Conservation (phyloP, 2,329 filamentous ascomycete species). For the Fusarium multiceps region DNA sequence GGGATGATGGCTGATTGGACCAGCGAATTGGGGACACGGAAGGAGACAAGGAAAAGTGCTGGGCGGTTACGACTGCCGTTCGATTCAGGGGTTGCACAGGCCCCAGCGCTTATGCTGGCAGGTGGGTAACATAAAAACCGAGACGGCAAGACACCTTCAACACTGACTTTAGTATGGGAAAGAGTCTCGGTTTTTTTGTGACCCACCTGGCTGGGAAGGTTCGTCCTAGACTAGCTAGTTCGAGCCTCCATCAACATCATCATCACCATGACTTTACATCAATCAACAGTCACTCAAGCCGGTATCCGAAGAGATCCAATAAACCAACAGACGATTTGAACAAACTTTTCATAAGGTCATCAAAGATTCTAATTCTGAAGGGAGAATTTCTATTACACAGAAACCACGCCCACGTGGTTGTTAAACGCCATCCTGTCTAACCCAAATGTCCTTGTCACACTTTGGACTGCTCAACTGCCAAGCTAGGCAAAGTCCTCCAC, state of each 20-base stretch:
- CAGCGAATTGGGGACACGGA: slow-evolving; percentile 20
- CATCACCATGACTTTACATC: not conserved
- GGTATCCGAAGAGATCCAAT: not conserved
- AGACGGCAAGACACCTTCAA: too few relatives aligned
- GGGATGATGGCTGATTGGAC: not conserved
- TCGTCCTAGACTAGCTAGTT: not conserved
- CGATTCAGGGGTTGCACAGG: slow-evolving; percentile 13
- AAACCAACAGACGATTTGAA: not conserved
- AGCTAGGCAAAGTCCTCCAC: not conserved
- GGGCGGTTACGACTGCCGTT: slow-evolving; percentile 11
- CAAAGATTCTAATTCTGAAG: slow-evolving; percentile 5
- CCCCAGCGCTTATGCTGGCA: slow-evolving; percentile 22
- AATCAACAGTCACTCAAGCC: not conserved
- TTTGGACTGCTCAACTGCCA: not conserved
- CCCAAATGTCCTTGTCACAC: not conserved
- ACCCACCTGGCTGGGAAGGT: too few relatives aligned
- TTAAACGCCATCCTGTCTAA: slow-evolving; percentile 20
- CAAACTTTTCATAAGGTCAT: not conserved
- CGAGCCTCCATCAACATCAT: not conserved
- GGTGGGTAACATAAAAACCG: too few relatives aligned
- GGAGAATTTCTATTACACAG: not conserved
- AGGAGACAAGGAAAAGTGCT: not conserved
- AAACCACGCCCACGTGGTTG: slow-evolving; percentile 1
- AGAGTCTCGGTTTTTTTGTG: too few relatives aligned
- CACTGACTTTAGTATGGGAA: too few relatives aligned